Base-by-base conservation (phyloP, 768 basidiomycete species). In the Cantharellus cinnabarinus region DNA sequence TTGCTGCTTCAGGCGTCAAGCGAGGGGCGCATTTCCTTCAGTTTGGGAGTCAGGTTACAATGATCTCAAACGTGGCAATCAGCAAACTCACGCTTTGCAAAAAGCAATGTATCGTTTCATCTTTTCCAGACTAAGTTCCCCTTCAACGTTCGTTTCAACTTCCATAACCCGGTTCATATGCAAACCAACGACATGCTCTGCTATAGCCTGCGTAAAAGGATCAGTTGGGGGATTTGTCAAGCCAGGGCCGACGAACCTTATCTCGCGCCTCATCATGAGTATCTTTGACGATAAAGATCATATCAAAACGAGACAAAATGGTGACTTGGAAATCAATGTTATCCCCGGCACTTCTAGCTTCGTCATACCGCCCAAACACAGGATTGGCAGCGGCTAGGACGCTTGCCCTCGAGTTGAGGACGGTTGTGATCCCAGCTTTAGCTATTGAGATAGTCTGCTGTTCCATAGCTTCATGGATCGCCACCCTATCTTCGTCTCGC, bases 391-490 rank as follows among this genome's bases (percentile, higher is more conserved):
- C 94, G 1, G 94, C 94, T 50, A 99, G 77, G 2, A 98, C 94
- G 62, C 88, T 91, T 0, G 95, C 97, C 42, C 94, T 74, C 1
- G 91, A 93, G 71, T 99, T 99, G 5, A 99, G 72, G 3, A 97
- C 89, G 2, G 94, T 99, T 0, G 95, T 97, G 59, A 99, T 99
- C 62, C 94, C 95, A 3, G 95, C 95, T 69, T 99, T 98, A 15
- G 94, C 94, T 63, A 99, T 97, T 2, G 95, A 98, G 64, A 99
- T 98, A 0, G 95, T 99, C 67, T 98, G 94, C 67, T 99, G 95
- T 67, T 99, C 95, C 95, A 99, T 99, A 10, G 94, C 95, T 72
- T 98, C 95, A 70, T 98, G 95, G 61, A 98, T 98, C 0, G 95
- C 95, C 3, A 98, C 95, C 59, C 95, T 82, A 69, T 99, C 95